Evolutionary conservation across 257 asterid genomes (phyloP), one percentile per base, ranked within the genome.

Genomic region (Solanum bulbocastanum): DNA sequence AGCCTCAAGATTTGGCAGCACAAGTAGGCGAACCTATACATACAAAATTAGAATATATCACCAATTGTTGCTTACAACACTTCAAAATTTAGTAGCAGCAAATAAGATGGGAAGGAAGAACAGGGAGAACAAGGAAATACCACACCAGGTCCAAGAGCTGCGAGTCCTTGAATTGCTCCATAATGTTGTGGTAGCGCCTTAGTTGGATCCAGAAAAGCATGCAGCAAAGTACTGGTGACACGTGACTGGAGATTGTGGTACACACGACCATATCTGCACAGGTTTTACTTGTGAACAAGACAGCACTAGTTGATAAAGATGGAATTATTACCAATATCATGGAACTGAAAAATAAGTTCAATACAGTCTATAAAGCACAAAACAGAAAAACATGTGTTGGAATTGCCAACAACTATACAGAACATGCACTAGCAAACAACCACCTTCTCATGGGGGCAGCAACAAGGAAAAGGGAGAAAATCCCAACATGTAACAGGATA

Each of bases 121-220:
- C 76, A 79, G 85, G 89, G 83, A 49, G 69, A 60, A 84, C 76
- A 73, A 52, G 88, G 37, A 66, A 93, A 44, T 79, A 97, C 99
- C 99, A 96, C 99, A 86, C 90, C 94, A 81, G 98, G 92, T 86
- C 99, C 99, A 65, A 97, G 98, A 90, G 98, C 93, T 82, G 98
- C 94, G 88, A 97, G 92, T 75, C 99, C 99, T 90, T 94, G 99
- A 87, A 97, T 94, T 87, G 99, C 99, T 88, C 99, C 99, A 92
- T 92, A 97, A 92, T 95, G 99, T 90, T 97, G 99, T 88, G 98
- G 97, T 37, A 95, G 92, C 69, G 99, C 91, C 92, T 94, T 97
- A 46, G 93, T 91, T 32, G 99, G 99, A 89, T 97, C 99, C 93
- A 97, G 62, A 92, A 96, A 95, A 82, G 98, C 92, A 86, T 95